phyloP scores from a whole-genome alignment of 73 alveolate genomes.

The Breviolum minutum region DNA sequence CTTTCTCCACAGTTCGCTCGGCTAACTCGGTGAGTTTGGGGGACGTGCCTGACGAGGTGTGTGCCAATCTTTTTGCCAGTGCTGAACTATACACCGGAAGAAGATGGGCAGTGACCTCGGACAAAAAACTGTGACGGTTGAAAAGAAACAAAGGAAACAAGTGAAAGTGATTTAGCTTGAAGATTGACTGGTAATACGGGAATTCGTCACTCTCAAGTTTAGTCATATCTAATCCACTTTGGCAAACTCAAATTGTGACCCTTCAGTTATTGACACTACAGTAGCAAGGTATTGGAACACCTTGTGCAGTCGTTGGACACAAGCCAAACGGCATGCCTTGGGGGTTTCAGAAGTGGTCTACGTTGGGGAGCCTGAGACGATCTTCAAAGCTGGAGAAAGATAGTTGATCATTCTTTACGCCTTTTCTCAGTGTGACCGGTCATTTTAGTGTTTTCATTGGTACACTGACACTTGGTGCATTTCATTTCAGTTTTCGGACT shows the following conservation, averaged over 20 bases:
- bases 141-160: neutral
- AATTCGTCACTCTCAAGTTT: too few species aligned
- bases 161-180: neutral
- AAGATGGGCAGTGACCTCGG: conserved; percentile 33
- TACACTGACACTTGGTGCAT: too few species aligned
- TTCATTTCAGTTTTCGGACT: too few species aligned
- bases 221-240: too few species aligned
- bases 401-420: too few species aligned
- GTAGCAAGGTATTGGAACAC: conserved; percentile 62
- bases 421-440: too few species aligned
- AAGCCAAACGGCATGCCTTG: conserved; percentile 88
- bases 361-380: conserved; percentile 1
- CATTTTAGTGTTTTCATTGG: too few species aligned
- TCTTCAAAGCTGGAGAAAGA: too few species aligned
- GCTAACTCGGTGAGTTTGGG: too few species aligned
- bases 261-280: neutral
- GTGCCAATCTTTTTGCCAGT: conserved; percentile 85
- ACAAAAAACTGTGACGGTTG: neutral
- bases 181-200: too few species aligned
- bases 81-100: conserved; percentile 85
- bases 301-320: conserved; percentile 86
- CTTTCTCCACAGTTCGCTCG: too few species aligned
- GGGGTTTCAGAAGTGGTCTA: conserved; percentile 86
- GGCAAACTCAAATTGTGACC: neutral
- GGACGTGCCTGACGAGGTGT: conserved; percentile 1